phyloP scores from a whole-genome alignment of 2,329 filamentous ascomycete species.

The Ascomycota sp. region DNA sequence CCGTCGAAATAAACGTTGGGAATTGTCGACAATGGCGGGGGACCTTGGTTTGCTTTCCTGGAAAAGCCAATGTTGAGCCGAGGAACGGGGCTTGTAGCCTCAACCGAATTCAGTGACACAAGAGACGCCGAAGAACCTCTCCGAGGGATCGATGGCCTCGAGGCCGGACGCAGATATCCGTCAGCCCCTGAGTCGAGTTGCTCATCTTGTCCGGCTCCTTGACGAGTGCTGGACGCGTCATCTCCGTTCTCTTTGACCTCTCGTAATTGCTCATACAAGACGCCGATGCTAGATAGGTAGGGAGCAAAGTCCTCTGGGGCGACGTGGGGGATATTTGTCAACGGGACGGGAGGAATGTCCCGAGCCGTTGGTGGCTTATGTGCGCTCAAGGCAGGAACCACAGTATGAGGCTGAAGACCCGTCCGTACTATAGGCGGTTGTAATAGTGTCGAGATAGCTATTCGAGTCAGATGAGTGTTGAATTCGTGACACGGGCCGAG shows the following conservation, averaged over 20 bases:
- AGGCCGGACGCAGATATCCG: conserved; percentile 22
- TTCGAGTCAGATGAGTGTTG: conserved; percentile 1
- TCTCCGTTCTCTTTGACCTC: conserved; percentile 60
- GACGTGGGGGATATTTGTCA: conserved; percentile 71
- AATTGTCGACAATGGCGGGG: conserved; percentile 76
- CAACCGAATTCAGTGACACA: conserved; percentile 26
- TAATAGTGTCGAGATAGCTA: conserved; percentile 81
- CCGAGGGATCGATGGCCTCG: conserved; percentile 8
- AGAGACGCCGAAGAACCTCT: conserved; percentile 20
- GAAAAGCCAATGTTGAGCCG: conserved; percentile 24
- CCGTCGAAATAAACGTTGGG: conserved; percentile 87
- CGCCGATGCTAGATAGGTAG: conserved; percentile 68
- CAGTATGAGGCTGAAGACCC: conserved; percentile 58
- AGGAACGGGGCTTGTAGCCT: conserved; percentile 19
- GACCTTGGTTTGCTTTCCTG: conserved; percentile 43
- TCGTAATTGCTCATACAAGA: conserved; percentile 71
- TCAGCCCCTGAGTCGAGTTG: conserved; percentile 17
- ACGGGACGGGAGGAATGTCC: conserved; percentile 80
- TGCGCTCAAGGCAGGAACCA: conserved; percentile 42
- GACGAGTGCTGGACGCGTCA: conserved; percentile 25
- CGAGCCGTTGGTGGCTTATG: conserved; percentile 65
- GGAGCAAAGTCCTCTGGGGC: conserved; percentile 59
- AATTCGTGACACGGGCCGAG: not conserved
- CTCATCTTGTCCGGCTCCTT: conserved; percentile 21
- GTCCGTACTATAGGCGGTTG: conserved; percentile 78